Percentiles rank a stretch among this genome's conserved stretches.
phyloP scores from a whole-genome alignment of 768 basidiomycete species.

The Suillus sp. region DNA sequence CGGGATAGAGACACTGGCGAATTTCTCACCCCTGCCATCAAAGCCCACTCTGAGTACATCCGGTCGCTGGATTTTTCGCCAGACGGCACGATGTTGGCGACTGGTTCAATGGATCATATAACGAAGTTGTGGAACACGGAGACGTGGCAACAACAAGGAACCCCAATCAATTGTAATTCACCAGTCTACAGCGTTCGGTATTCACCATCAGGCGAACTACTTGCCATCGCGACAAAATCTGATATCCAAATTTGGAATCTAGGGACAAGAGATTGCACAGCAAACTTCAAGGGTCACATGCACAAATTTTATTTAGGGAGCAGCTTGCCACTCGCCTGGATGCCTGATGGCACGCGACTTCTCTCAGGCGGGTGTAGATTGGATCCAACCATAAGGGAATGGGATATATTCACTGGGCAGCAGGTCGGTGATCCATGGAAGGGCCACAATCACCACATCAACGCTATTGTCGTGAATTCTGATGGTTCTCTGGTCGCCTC shows the following conservation, averaged over 20 bases:
- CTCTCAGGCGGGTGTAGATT: neutral
- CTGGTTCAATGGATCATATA: neutral
- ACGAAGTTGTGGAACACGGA: neutral
- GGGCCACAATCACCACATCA: neutral
- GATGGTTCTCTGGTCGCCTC: neutral
- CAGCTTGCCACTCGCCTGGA: neutral
- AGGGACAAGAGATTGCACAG: neutral
- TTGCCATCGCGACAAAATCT: neutral
- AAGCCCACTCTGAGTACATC: too few relatives aligned
- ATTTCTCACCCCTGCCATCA: too few relatives aligned
- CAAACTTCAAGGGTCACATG: neutral
- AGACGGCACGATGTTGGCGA: neutral
- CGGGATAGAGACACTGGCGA: too few relatives aligned
- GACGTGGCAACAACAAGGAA: neutral
- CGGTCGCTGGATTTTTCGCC: too few relatives aligned
- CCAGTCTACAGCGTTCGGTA: neutral
- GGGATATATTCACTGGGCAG: neutral
- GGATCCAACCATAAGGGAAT: neutral
- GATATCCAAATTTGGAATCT: neutral
- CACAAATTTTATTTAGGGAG: neutral
- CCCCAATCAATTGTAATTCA: neutral
- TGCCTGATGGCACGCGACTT: neutral
- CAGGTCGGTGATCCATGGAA: neutral
- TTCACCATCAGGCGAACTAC: neutral
- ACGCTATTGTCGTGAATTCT: neutral